Evolutionary conservation across 805 yeast species (phyloP), one percentile per base, ranked within the genome.

Genomic region (Nakazawaea anatomiae): DNA sequence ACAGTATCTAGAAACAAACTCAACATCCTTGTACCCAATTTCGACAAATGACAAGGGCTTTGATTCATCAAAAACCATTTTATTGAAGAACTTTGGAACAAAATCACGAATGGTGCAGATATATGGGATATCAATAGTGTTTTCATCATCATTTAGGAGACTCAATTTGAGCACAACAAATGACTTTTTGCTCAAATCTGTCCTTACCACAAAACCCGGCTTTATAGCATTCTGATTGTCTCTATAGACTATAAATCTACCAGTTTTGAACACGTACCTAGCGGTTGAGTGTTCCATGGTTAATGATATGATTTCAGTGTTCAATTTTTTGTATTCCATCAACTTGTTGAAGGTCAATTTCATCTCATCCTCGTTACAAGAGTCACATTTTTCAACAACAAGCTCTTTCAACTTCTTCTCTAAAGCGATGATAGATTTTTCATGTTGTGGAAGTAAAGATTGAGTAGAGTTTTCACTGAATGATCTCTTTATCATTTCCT

Each of bases 401-500:
- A 77, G 51, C 2, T 59, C 58, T 6, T 64, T 58, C 39, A 88
- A 64, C 42, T 79, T 68, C 6, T 68, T 72, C 44, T 80, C 77
- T 39, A 84, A 70, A 41, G 70, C 69, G 45, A 79, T 73, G 30
- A 89, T 80, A 54, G 77, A 76, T 60, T 78, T 75, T 64, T 90
- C 85, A 61, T 89, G 94, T 56, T 90, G 95, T 0, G 97, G 97
- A 48, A 89, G 69, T 57, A 91, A 68, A 0, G 89, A 80, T 63
- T 92, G 97, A 0, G 91, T 77, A 0, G 91, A 75, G 61, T 94
- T 91, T 63, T 94, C 99, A 68, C 95, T 82, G 67, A 94, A 94
- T 0, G 97, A 90, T 55, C 92, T 87, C 63, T 91, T 92, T 60
- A 94, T 92, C 96, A 94, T 94, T 64, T 94, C 99, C 63, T 94